Base-by-base conservation (phyloP, 441 rosid species). In the Corymbia citriodora region DNA sequence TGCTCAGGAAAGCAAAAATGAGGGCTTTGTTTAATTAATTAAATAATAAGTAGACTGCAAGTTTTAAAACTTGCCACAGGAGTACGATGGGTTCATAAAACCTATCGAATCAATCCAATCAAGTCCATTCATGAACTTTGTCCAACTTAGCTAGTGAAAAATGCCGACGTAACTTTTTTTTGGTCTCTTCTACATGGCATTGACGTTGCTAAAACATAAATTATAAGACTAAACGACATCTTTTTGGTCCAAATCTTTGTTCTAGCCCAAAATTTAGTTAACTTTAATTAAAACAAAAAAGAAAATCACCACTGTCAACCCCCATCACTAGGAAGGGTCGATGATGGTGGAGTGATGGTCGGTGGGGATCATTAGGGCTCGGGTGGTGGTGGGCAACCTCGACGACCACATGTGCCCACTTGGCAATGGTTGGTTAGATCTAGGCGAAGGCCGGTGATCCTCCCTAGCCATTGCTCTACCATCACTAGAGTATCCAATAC, bases 311-410 rank as follows among this genome's bases (percentile, higher is more conserved):
- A 63, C 14, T 63, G 9, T 3, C n/a, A 17, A 9, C 9, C 16
- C 31, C 70, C 31, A 63, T 63, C 17, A 13, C 70, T n/a, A 63
- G 14, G 70, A 63, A 29, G 17, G 70, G 33, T 4, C 5, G 14
- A 1, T 16, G 17, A 14, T 52, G 54, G 54, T 6, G 15, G 14
- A 0, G 68, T 3, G 27, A 27, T 61, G 8, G 68, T n/a, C 11
- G 0, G 63, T 4, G 63, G 63, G 10, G 1, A 13, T 57, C 25
- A 29, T 29, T 13, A 57, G 0, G 63, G 63, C 29, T 2, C 3
- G 0, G 1, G 29, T 57, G 63, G 63, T 59, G 63, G 29, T 29
- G 0, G 23, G 1, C 1, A 0, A 59, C n/a, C 65, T 29, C 11
- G 29, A 59, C 14, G 17, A 31, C 23, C 45, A 16, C 6, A 31